Evolutionary conservation across 2,329 filamentous ascomycete species (phyloP).

Genomic region (Pochonia chlamydosporia): DNA sequence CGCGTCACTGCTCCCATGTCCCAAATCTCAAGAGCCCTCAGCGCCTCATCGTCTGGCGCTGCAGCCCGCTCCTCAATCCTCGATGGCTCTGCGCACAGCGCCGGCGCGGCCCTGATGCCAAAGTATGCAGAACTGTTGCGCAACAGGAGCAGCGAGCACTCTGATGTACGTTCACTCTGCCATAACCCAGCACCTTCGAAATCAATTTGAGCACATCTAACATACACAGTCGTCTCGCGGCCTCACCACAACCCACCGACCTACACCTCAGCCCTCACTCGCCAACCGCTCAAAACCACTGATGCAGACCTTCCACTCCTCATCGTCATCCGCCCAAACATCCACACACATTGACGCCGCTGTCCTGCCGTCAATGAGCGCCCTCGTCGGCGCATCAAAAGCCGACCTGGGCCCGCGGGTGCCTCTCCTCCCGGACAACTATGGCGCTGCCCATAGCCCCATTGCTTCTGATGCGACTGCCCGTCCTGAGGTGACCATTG

Average conservation of each 20-base stretch:
- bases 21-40: constrained; percentile 42
- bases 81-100: constrained; percentile 27
- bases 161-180: constrained; percentile 31
- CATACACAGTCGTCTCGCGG: constrained; percentile 28
- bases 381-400: constrained; percentile 22
- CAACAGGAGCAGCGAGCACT: constrained; percentile 27
- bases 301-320: constrained; percentile 58
- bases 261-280: constrained; percentile 38
- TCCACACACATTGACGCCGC: constrained; percentile 44
- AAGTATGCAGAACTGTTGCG: constrained; percentile 42
- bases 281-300: constrained; percentile 44
- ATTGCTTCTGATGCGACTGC: constrained; percentile 37
- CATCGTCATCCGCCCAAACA: constrained; percentile 37
- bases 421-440: constrained; percentile 57
- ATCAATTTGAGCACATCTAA: constrained; percentile 10
- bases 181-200: background rate
- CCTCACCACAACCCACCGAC: constrained; percentile 42
- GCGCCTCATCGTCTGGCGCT: constrained; percentile 33
- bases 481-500: constrained; percentile 44
- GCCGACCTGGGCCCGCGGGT: constrained; percentile 42
- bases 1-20: constrained; percentile 43
- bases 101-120: constrained; percentile 35
- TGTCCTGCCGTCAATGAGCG: constrained; percentile 43
- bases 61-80: constrained; percentile 25
- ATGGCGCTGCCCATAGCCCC: constrained; percentile 35